Conservation (phyloP, 1,284 basidiomycete species). For the Agroathelia rolfsii region DNA sequence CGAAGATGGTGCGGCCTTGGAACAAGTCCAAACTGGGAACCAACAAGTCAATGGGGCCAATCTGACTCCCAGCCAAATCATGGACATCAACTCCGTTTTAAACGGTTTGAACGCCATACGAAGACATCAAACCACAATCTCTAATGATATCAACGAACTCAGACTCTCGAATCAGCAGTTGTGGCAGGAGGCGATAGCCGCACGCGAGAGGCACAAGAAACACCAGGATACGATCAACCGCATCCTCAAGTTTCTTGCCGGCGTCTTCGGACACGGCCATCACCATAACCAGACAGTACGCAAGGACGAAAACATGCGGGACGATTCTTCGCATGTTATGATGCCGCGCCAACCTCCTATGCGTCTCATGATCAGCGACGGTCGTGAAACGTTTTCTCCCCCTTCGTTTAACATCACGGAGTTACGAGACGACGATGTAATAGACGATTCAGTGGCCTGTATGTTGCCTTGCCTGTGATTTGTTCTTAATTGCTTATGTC, state of each 20-base stretch:
- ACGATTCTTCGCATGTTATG: constrained; percentile 30
- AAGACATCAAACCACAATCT: constrained; percentile 85
- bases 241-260: constrained; percentile 91
- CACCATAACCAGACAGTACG: constrained; percentile 30
- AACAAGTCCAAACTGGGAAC: constrained; percentile 10
- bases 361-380: constrained; percentile 62
- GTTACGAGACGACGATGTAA: too few species aligned
- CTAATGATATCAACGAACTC: constrained; percentile 79
- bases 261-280: constrained; percentile 84
- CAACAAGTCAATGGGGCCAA: constrained; percentile 11
- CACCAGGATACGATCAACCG: constrained; percentile 97
- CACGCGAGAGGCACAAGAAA: constrained; percentile 63
- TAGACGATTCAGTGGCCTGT: too few species aligned
- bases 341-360: constrained; percentile 42
- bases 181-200: constrained; percentile 86
- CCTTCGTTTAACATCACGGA: too few species aligned
- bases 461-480: constrained; percentile 11
- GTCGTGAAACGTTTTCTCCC: too few species aligned
- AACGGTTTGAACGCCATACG: constrained; percentile 84
- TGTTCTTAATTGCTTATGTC: constrained; percentile 9
- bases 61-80: constrained; percentile 36
- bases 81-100: constrained; percentile 71
- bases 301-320: constrained; percentile 32
- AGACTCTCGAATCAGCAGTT: constrained; percentile 83
- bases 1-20: constrained; percentile 20